phyloP scores from a whole-genome alignment of 805 yeast genomes.

The Starmerella etchellsii region DNA sequence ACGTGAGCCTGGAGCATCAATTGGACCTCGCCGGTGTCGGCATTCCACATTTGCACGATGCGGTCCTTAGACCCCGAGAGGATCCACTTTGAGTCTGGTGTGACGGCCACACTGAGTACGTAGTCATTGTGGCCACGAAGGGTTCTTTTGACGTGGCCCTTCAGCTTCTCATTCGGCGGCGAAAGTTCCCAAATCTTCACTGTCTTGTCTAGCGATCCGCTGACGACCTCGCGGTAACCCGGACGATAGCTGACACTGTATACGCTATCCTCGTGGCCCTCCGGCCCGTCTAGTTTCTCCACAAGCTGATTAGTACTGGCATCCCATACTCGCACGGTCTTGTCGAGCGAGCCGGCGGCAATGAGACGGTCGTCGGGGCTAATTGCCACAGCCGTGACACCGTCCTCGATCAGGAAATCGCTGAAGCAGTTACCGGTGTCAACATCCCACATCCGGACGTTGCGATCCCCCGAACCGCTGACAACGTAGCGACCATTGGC shows the following conservation, averaged over 20 bases:
- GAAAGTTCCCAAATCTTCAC: conserved; percentile 91
- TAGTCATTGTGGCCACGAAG: conserved; percentile 94
- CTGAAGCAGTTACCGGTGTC: conserved; percentile 77
- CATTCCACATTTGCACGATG: conserved; percentile 96
- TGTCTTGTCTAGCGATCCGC: conserved; percentile 91
- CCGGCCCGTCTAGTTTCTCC: conserved; percentile 75
- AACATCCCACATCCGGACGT: conserved; percentile 93
- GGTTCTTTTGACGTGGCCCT: conserved; percentile 31
- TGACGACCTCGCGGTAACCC: conserved; percentile 80
- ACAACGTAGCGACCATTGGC: conserved; percentile 88
- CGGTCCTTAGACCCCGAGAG: conserved; percentile 93
- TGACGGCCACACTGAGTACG: conserved; percentile 83
- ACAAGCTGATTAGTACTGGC: conserved; percentile 82
- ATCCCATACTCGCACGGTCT: conserved; percentile 95
- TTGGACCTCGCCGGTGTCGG: conserved; percentile 76
- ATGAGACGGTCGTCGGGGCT: conserved; percentile 88
- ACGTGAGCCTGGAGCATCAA: conserved; percentile 94
- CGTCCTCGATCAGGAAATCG: conserved; percentile 87
- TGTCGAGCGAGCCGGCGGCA: conserved; percentile 93
- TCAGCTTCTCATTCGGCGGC: conserved; percentile 36
- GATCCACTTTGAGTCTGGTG: conserved; percentile 84
- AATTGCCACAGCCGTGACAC: conserved; percentile 95
- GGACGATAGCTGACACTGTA: conserved; percentile 89
- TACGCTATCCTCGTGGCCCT: conserved; percentile 93
- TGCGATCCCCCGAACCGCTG: conserved; percentile 92